Conservation (phyloP, 2,329 filamentous ascomycete species). For the Paracamarosporium sp. region DNA sequence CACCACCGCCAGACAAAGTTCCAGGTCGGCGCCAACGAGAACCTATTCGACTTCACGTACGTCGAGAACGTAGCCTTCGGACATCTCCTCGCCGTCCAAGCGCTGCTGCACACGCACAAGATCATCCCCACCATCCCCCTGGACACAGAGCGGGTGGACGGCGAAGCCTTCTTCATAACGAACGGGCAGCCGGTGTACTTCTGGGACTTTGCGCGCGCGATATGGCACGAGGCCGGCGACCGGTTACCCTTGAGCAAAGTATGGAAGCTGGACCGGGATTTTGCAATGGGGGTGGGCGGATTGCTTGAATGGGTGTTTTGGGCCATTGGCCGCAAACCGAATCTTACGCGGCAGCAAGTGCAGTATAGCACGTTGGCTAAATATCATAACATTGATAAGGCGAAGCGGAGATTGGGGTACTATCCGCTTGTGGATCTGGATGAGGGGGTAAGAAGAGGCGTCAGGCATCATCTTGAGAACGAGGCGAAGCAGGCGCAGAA, state of each 20-base stretch:
- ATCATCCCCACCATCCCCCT: slow-evolving; percentile 47
- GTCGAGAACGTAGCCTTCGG: slow-evolving; percentile 60
- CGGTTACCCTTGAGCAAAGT: slow-evolving; percentile 45
- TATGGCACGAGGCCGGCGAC: slow-evolving; percentile 55
- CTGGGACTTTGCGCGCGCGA: slow-evolving; percentile 57
- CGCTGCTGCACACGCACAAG: slow-evolving; percentile 55
- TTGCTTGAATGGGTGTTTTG: slow-evolving; percentile 55
- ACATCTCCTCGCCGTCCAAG: slow-evolving; percentile 58
- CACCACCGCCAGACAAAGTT: slow-evolving; percentile 57
- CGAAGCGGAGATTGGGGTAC: slow-evolving; percentile 73
- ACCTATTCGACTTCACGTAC: slow-evolving; percentile 62
- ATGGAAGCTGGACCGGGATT: slow-evolving; percentile 52
- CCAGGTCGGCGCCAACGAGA: slow-evolving; percentile 59
- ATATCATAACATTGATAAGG: slow-evolving; percentile 80
- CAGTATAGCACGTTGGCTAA: slow-evolving; percentile 76
- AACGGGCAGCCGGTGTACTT: slow-evolving; percentile 59
- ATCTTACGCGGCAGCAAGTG: slow-evolving; percentile 57
- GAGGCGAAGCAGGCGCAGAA: slow-evolving; percentile 39
- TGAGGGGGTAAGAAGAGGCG: slow-evolving; percentile 63
- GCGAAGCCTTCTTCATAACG: slow-evolving; percentile 60
- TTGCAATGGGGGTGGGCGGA: slow-evolving; percentile 51
- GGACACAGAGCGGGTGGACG: slow-evolving; percentile 55
- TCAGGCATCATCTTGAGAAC: slow-evolving; percentile 48
- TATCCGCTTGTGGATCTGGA: slow-evolving; percentile 69
- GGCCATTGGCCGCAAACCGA: slow-evolving; percentile 53